Evolutionary conservation across 75 land plant genomes (phyloP).

Genomic region (Pinus albicaulis): DNA sequence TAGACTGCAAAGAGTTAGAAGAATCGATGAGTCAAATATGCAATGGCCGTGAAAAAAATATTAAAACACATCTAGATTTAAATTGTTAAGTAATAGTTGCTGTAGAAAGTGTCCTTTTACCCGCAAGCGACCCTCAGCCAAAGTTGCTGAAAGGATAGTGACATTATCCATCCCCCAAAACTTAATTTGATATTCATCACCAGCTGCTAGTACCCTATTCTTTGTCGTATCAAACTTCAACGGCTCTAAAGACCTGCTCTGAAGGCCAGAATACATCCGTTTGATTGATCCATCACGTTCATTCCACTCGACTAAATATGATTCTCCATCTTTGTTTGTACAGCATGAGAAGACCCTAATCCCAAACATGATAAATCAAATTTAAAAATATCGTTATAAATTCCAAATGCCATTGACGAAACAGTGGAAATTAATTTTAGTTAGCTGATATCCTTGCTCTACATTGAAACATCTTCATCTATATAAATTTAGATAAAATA

Average conservation of each 20-base stretch:
- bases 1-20: conserved; percentile 20
- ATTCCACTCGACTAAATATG: conserved; percentile 72
- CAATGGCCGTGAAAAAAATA: background rate
- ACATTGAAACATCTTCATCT: background rate
- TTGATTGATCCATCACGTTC: conserved; percentile 70
- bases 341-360: conserved; percentile 74
- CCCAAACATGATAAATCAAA: background rate
- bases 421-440: background rate
- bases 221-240: conserved; percentile 67
- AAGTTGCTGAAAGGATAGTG: conserved; percentile 35
- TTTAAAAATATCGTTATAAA: background rate
- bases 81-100: background rate
- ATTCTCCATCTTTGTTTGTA: conserved; percentile 73
- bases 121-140: conserved; percentile 47
- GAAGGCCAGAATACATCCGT: conserved; percentile 47
- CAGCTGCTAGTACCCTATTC: conserved; percentile 49
- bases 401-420: background rate
- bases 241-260: conserved; percentile 45
- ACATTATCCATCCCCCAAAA: conserved; percentile 61
- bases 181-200: conserved; percentile 46
- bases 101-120: background rate
- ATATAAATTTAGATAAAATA: too few species aligned
- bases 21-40: background rate
- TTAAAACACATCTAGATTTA: background rate
- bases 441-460: background rate